A percentile compares a stretch with the other conserved stretches of the same genome.
Conservation (phyloP, 306 rosid species). For the Gillenia trifoliata region DNA sequence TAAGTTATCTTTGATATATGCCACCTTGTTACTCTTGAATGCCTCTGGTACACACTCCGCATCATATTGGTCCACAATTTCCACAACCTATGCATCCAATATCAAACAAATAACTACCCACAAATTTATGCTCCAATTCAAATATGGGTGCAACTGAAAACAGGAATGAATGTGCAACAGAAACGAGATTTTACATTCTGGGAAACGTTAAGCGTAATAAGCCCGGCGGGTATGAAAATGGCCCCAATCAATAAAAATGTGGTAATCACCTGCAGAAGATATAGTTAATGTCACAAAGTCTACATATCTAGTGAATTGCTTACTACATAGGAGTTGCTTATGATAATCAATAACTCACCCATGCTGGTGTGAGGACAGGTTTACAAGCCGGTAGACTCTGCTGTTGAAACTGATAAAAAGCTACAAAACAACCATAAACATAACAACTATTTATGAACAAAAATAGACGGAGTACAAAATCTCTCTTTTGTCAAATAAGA, state of each 20-base stretch:
- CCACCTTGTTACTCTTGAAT: constrained; percentile 64
- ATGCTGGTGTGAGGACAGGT: constrained; percentile 81
- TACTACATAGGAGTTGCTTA: constrained; percentile 20
- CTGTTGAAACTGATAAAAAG: constrained; percentile 66
- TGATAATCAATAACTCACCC: constrained; percentile 52
- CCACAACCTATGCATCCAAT: constrained; percentile 62
- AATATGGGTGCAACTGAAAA: constrained; percentile 9
- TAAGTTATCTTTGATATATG: constrained; percentile 67
- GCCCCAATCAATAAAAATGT: constrained; percentile 62
- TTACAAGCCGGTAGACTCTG: constrained; percentile 96
- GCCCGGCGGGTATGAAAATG: constrained; percentile 77
- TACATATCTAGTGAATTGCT: background rate
- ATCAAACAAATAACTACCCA: constrained; percentile 10
- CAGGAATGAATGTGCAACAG: constrained; percentile 9
- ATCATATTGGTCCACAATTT: constrained; percentile 82
- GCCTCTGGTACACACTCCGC: constrained; percentile 63
- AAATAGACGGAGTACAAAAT: background rate
- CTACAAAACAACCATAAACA: constrained; percentile 45
- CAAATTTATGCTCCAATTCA: background rate
- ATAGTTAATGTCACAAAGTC: constrained; percentile 17
- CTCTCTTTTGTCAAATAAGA: background rate
- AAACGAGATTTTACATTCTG: constrained; percentile 45
- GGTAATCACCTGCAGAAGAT: constrained; percentile 62
- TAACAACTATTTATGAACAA: background rate
- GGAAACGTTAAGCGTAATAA: constrained; percentile 65